Conservation (phyloP, 805 yeast genomes). For the Starmera dryadoides region DNA sequence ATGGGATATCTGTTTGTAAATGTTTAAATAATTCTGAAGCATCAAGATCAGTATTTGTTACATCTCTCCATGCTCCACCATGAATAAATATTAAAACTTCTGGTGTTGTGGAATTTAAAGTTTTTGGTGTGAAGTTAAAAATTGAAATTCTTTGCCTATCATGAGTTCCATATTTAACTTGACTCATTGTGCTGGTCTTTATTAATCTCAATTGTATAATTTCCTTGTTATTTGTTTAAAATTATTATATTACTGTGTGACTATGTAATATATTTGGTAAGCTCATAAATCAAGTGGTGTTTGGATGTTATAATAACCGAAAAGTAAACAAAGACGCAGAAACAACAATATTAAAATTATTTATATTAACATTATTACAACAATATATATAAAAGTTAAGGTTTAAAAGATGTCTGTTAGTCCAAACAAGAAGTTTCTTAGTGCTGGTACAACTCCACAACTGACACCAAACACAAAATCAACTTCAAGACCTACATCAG, state of each 20-base stretch:
- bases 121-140: neutral
- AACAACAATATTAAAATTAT: too few relatives aligned
- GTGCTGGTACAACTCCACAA: conserved; percentile 48
- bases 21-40: conserved; percentile 27
- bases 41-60: conserved; percentile 51
- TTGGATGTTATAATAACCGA: too few relatives aligned
- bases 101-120: conserved; percentile 1
- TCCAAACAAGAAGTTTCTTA: neutral
- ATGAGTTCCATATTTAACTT: conserved; percentile 1
- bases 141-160: neutral
- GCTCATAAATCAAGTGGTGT: too few relatives aligned
- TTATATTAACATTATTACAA: too few relatives aligned
- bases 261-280: too few relatives aligned
- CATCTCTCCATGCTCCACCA: conserved; percentile 89
- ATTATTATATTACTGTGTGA: too few relatives aligned
- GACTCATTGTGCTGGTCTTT: too few relatives aligned
- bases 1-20: conserved; percentile 12
- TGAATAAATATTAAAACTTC: conserved; percentile 52
- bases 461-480: conserved; percentile 65
- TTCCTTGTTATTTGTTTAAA: too few relatives aligned
- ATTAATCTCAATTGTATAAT: too few relatives aligned
- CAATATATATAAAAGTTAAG: too few relatives aligned
- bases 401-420: neutral
- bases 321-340: too few relatives aligned
- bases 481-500: conserved; percentile 46